Percentiles rank a stretch among this genome's conserved stretches.
Conservation (phyloP, 208 protist genomes). For the Leishmania aethiopica region DNA sequence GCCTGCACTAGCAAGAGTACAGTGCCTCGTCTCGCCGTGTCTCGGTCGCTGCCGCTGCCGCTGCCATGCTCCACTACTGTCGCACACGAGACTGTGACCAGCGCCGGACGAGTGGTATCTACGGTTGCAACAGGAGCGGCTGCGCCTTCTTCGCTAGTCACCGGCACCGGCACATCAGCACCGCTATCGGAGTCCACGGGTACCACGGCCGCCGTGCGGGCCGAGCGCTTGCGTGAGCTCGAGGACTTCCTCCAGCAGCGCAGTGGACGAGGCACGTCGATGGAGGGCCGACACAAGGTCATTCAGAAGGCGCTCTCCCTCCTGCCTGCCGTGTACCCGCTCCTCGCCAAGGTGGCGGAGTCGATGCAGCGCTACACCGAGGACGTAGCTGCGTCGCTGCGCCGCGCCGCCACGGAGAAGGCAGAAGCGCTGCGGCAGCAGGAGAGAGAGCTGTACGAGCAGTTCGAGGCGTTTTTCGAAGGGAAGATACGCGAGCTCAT, state of each 20-base stretch:
- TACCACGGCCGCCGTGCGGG: slow-evolving; percentile 7
- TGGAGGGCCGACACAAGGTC: slow-evolving; percentile 38
- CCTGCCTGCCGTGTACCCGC: slow-evolving; percentile 43
- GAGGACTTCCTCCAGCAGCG: slow-evolving; percentile 33
- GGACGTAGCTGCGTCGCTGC: slow-evolving; percentile 26
- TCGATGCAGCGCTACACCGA: slow-evolving; percentile 43
- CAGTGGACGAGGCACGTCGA: slow-evolving; percentile 35
- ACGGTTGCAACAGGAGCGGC: too few relatives aligned
- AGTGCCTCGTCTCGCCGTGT: not conserved
- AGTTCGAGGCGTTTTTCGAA: slow-evolving; percentile 74
- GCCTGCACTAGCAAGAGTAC: not conserved
- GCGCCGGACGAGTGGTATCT: not conserved
- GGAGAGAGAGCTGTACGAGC: slow-evolving; percentile 44
- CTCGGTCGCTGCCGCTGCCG: not conserved
- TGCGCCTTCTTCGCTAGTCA: not conserved
- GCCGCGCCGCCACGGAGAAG: slow-evolving; percentile 17
- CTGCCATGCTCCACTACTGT: not conserved
- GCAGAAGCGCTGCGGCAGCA: slow-evolving; percentile 37
- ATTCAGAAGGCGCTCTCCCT: slow-evolving; percentile 42
- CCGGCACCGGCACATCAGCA: not conserved
- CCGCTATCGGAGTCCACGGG: not conserved
- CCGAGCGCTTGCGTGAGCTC: slow-evolving; percentile 37
- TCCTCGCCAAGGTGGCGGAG: slow-evolving; percentile 29
- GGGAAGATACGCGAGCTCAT: slow-evolving; percentile 61
- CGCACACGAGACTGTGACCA: not conserved